Base-by-base conservation (phyloP, 345 rosid species). In the Brassica juncea region DNA sequence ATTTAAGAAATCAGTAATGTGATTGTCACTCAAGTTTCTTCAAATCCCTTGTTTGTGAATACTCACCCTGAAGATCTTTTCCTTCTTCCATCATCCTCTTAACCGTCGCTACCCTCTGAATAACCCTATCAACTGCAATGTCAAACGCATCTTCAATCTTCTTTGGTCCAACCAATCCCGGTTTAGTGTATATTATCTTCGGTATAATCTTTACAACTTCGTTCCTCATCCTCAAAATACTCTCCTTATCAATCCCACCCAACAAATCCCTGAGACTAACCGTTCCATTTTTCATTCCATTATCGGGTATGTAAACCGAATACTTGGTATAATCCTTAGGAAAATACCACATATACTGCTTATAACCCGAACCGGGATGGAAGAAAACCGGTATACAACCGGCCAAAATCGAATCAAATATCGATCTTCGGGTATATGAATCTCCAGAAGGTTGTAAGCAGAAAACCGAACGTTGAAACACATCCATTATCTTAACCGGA, bases 321-420 rank as follows among this genome's bases (percentile, higher is more conserved):
- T 80, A 90, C 64, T 84, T 76, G 8, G 82, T 35, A 47, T 75
- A 68, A 16, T 88, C 83, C 74, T 79, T 81, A 0, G 94, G 89
- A 6, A 90, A 79, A 81, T 88, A 80, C 94, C 94, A 90, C 21
- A 12, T 35, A 61, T 90, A 90, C 57, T 90, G 89, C 39, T 72
- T 79, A 71, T 86, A 90, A 5, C 86, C 87, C 0, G 94, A 88
- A 12, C 67, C 83, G 0, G 87, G 89, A 47, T 79, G 77, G 66
- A 90, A 90, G 89, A 90, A 90, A 23, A 90, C 92, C 4, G 91
- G 94, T 59, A 88, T 88, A 70, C 91, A 90, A 6, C 92, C 88
- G 0, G 87, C 87, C 21, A 90, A 49, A 30, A 90, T 88, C 15
- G 94, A 84, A 74, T 90, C 91, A 11, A 90, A 90, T 1, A 80